Conservation (phyloP, 441 rosid genomes). For the Gossypium gossypioides region DNA sequence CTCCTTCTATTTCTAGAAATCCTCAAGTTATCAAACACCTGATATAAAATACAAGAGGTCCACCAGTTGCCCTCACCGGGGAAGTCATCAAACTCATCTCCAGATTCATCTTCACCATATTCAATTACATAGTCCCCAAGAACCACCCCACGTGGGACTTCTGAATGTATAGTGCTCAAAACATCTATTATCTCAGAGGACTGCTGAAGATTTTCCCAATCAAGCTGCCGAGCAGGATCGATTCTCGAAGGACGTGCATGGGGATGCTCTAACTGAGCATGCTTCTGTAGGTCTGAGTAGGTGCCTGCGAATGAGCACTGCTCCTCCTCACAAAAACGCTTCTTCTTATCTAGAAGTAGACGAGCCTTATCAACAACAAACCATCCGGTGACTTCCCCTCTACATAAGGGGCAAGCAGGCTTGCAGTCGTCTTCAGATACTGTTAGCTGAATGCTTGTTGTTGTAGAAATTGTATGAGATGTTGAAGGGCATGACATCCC, state of each 20-base stretch:
- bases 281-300: slow-evolving; percentile 53
- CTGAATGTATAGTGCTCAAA: slow-evolving; percentile 91
- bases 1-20: slow-evolving; percentile 81
- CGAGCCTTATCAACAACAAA: slow-evolving; percentile 63
- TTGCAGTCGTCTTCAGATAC: slow-evolving; percentile 37
- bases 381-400: slow-evolving; percentile 94
- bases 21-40: slow-evolving; percentile 79
- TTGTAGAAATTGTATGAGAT: slow-evolving; percentile 25
- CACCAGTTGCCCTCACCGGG: slow-evolving; percentile 81
- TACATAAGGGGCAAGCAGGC: slow-evolving; percentile 77
- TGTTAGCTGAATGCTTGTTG: slow-evolving; percentile 21
- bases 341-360: slow-evolving; percentile 45
- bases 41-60: slow-evolving; percentile 89
- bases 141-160: slow-evolving; percentile 88
- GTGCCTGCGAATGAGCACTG: slow-evolving; percentile 56
- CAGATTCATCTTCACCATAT: slow-evolving; percentile 79
- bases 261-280: slow-evolving; percentile 72
- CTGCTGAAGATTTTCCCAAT: slow-evolving; percentile 97
- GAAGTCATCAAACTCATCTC: slow-evolving; percentile 83
- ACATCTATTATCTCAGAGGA: slow-evolving; percentile 91
- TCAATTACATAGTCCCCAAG: slow-evolving; percentile 96
- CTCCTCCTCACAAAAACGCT: slow-evolving; percentile 54
- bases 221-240: slow-evolving; percentile 86
- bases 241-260: slow-evolving; percentile 79
- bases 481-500: slow-evolving; percentile 50